phyloP scores from a whole-genome alignment of 441 rosid species.

The Erodium trifolium region DNA sequence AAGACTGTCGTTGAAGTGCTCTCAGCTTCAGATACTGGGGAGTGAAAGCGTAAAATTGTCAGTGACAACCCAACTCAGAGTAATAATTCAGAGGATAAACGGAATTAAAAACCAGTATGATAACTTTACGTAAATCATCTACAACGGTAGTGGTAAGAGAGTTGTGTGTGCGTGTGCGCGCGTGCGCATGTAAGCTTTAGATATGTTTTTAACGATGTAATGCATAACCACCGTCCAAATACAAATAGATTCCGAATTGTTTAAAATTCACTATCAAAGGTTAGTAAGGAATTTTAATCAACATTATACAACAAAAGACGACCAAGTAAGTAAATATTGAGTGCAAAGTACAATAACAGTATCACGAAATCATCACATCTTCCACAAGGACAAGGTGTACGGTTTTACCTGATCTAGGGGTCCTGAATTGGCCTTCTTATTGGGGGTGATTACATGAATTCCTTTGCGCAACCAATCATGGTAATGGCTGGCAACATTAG shows the following conservation, averaged over 20 bases:
- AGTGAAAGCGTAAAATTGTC: neutral
- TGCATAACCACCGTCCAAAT: neutral
- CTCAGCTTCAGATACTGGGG: constrained; percentile 72
- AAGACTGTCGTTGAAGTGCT: constrained; percentile 88
- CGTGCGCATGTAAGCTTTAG: too few species aligned
- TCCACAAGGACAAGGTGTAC: neutral
- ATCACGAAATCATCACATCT: neutral
- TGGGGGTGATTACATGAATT: constrained; percentile 87
- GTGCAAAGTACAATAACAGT: neutral
- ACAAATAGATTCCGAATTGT: too few species aligned
- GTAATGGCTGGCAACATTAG: constrained; percentile 60
- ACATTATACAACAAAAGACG: too few species aligned
- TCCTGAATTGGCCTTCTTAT: constrained; percentile 89
- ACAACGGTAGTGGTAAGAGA: neutral
- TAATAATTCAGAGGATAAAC: neutral
- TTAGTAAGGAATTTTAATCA: too few species aligned
- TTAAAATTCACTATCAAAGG: neutral
- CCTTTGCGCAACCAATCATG: constrained; percentile 78
- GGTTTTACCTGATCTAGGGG: constrained; percentile 69
- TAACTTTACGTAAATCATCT: neutral
- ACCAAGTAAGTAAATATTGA: neutral
- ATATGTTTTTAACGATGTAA: neutral
- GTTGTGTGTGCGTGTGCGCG: neutral
- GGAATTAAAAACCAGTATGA: neutral
- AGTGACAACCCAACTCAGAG: neutral